Base-by-base conservation (phyloP, 441 rosid genomes). In the Biscutella laevigata region DNA sequence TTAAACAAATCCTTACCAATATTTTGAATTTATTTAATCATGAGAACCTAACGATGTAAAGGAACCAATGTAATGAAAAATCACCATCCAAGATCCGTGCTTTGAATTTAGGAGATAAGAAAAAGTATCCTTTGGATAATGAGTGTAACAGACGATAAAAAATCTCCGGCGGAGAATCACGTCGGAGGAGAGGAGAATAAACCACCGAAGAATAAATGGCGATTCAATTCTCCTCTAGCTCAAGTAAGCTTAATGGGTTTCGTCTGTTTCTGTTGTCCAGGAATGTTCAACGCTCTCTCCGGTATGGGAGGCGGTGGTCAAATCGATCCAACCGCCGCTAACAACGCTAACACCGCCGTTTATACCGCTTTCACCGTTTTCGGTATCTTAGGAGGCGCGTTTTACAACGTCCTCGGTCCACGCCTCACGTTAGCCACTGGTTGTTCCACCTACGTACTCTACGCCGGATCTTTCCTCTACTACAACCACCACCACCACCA, bases 261-360 rank as follows among this genome's bases (percentile, higher is more conserved):
- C 4, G 98, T 90, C 32, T 90, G 98, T 55, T 90, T 90, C 68
- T 90, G 98, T 56, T 90, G 96, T 34, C 98, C 98, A 0, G 95
- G 95, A 2, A 90, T 90, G 90, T 90, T 84, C 75, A 90, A 90
- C 51, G 98, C 98, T 28, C 81, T 90, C 55, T 77, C 88, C 30
- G 98, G 98, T 2, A 83, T 90, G 98, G 98, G 98, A 6, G 98
- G 90, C 1, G 96, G 92, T 0, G 98, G 96, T 16, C 98, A 90
- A 64, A 70, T 84, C 3, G 78, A 90, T 50, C 70, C 64, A 37
- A 81, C 86, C 15, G 98, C 88, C 11, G 75, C 88, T 35, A 77
- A 90, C 75, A 91, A 87, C 71, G 90, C 98, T 49, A 85, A 80
- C 78, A 91, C 98, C 39, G 96, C 98, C 59, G 94, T 91, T 26